Conservation (phyloP, 2,329 filamentous ascomycete genomes). For the Aspergillus fumigatus region DNA sequence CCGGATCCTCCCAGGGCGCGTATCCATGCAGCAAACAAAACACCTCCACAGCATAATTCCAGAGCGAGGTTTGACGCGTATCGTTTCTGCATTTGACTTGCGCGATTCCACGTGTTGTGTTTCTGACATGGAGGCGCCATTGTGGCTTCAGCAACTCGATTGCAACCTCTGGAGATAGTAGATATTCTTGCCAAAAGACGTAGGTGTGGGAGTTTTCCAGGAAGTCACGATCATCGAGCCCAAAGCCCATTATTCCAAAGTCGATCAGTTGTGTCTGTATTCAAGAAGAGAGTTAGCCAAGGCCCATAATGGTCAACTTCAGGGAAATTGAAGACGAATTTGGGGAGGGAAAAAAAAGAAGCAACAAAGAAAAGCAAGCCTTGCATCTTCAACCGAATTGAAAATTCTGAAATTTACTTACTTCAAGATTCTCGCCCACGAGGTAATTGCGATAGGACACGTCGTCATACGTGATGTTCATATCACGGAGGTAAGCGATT, state of each 20-base stretch:
- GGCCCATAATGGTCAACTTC: background rate
- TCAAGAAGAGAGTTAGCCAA: background rate
- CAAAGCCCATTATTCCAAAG: slow-evolving; percentile 1
- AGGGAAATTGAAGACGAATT: background rate
- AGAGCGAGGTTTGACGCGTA: slow-evolving; percentile 14
- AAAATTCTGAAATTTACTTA: background rate
- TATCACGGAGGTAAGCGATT: slow-evolving; percentile 24
- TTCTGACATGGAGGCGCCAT: background rate
- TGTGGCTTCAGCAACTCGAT: slow-evolving; percentile 8
- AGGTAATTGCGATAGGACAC: slow-evolving; percentile 28
- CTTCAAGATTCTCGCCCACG: slow-evolving; percentile 21
- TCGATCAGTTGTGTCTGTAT: slow-evolving; percentile 17
- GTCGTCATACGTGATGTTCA: slow-evolving; percentile 25
- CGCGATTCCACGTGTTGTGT: background rate
- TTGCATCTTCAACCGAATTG: background rate
- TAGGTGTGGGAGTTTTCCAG: background rate
- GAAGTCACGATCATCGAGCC: slow-evolving; percentile 12
- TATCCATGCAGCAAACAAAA: slow-evolving; percentile 31
- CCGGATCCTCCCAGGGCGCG: slow-evolving; percentile 27
- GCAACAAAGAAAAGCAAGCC: background rate
- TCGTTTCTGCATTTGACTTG: slow-evolving; percentile 11
- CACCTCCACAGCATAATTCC: slow-evolving; percentile 24
- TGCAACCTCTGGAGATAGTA: slow-evolving; percentile 23
- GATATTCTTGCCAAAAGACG: slow-evolving; percentile 24
- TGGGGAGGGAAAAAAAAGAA: background rate